Conservation (phyloP, 306 rosid genomes). For the Casuarina cunninghamiana region DNA sequence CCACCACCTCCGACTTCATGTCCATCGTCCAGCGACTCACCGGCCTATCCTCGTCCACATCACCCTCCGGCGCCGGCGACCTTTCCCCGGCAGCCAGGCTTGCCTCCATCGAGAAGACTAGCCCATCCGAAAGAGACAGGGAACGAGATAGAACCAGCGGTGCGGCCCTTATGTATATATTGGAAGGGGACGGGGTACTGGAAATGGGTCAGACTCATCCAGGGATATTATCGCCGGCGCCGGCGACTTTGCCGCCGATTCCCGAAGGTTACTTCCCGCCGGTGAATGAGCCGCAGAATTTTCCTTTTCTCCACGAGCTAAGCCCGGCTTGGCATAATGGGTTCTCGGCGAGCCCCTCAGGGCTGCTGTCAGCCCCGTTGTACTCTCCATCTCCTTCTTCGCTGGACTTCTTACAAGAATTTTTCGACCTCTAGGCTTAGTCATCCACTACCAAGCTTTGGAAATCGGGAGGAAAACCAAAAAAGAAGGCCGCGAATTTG, state of each 20-base stretch:
- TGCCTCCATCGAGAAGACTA: slow-evolving; percentile 78
- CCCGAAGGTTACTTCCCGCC: slow-evolving; percentile 66
- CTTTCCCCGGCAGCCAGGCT: slow-evolving; percentile 91
- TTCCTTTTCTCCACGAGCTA: slow-evolving; percentile 41
- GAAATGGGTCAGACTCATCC: slow-evolving; percentile 61
- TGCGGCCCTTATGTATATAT: slow-evolving; percentile 34
- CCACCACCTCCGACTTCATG: slow-evolving; percentile 68
- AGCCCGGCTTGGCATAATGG: slow-evolving; percentile 53
- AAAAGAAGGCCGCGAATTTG: neutral
- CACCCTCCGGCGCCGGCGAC: slow-evolving; percentile 42
- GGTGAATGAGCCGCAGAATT: slow-evolving; percentile 42
- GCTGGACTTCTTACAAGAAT: slow-evolving; percentile 52
- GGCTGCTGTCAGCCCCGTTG: slow-evolving; percentile 54
- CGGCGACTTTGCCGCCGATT: slow-evolving; percentile 58
- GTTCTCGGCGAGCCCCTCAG: slow-evolving; percentile 71
- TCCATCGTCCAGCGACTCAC: slow-evolving; percentile 91
- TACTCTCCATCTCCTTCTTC: slow-evolving; percentile 77
- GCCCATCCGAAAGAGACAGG: slow-evolving; percentile 61
- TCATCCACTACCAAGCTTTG: neutral
- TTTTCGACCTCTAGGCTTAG: slow-evolving; percentile 38
- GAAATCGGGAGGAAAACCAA: neutral
- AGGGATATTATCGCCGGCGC: slow-evolving; percentile 77
- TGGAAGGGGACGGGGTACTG: slow-evolving; percentile 45
- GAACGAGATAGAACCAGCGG: slow-evolving; percentile 29
- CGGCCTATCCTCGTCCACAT: slow-evolving; percentile 50